phyloP scores from a whole-genome alignment of 306 rosid species.

The Urtica urens region DNA sequence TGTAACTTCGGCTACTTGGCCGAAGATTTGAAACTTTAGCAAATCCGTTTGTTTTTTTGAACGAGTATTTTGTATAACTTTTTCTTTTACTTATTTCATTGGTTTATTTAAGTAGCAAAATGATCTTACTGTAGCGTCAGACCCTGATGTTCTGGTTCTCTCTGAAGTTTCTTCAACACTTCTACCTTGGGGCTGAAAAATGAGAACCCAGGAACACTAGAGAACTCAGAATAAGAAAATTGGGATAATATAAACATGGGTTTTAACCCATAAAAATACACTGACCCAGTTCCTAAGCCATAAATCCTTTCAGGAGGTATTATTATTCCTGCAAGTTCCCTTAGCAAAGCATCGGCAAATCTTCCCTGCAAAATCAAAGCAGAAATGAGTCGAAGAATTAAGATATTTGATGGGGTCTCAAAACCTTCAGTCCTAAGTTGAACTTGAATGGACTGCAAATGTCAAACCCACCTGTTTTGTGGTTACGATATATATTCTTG shows the following conservation, averaged over 20 bases:
- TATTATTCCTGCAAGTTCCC: slow-evolving; percentile 68
- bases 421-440: background rate
- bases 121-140: slow-evolving; percentile 65
- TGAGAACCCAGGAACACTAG: slow-evolving; percentile 5
- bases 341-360: slow-evolving; percentile 70
- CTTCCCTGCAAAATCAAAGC: slow-evolving; percentile 41
- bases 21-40: too few species aligned
- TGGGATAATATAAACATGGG: background rate
- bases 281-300: slow-evolving; percentile 83
- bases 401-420: background rate
- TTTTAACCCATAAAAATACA: background rate
- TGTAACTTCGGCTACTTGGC: too few species aligned
- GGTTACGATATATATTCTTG: slow-evolving; percentile 65
- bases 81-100: background rate
- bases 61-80: too few species aligned
- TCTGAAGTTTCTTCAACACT: slow-evolving; percentile 73
- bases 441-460: background rate
- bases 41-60: too few species aligned
- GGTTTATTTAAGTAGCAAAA: slow-evolving; percentile 5
- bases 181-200: slow-evolving; percentile 65
- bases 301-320: slow-evolving; percentile 71
- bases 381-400: background rate
- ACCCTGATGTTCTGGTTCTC: slow-evolving; percentile 69
- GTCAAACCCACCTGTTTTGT: slow-evolving; percentile 58
- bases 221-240: background rate